Evolutionary conservation across 345 rosid species (phyloP).

Genomic region (Physaria fendleri): DNA sequence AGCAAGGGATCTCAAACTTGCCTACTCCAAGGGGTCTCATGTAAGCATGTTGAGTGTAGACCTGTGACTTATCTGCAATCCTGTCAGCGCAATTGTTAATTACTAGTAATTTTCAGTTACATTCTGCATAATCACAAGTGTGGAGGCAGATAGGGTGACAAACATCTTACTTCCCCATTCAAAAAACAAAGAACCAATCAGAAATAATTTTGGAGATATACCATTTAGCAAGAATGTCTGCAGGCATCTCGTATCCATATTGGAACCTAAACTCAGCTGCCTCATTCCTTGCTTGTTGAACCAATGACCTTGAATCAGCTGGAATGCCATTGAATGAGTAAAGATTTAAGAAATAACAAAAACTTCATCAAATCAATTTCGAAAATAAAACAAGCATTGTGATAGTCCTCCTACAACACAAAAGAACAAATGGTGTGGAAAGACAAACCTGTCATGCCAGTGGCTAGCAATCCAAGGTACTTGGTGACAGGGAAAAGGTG

Average conservation of each 20-base stretch:
- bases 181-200: too few relatives aligned
- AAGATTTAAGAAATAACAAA: too few relatives aligned
- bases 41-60: slow-evolving; percentile 97
- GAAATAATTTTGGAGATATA: too few relatives aligned
- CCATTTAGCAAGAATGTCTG: slow-evolving; percentile 69
- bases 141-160: not conserved
- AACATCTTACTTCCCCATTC: too few relatives aligned
- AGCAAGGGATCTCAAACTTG: slow-evolving; percentile 30
- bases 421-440: not conserved
- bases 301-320: slow-evolving; percentile 98
- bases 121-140: not conserved
- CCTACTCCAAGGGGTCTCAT: slow-evolving; percentile 99
- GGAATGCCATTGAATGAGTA: too few relatives aligned
- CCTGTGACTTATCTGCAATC: slow-evolving; percentile 95
- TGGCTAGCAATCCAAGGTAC: slow-evolving; percentile 81
- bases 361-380: too few relatives aligned
- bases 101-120: not conserved
- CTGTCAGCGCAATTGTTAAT: slow-evolving; percentile 29
- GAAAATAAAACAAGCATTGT: too few relatives aligned
- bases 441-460: slow-evolving; percentile 89
- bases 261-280: slow-evolving; percentile 91
- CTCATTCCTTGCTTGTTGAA: slow-evolving; percentile 93
- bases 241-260: slow-evolving; percentile 98
- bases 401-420: too few relatives aligned
- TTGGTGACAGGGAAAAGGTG: slow-evolving; percentile 90